Conservation (phyloP, 257 asterid species). For the Jaltomata sinuosa region DNA sequence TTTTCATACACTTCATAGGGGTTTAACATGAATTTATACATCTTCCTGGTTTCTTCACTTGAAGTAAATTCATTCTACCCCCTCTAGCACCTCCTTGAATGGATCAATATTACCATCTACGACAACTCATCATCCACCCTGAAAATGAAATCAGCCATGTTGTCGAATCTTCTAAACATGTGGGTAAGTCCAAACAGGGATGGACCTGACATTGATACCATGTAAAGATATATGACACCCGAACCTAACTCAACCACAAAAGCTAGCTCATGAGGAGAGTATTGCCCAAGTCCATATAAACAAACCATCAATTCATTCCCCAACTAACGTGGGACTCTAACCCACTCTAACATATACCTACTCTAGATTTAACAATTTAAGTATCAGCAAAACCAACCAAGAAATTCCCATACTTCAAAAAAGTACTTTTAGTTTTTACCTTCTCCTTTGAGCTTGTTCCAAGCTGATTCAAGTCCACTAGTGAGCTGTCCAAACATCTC, state of each 20-base stretch:
- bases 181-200: background rate
- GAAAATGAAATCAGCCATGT: background rate
- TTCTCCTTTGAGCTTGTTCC: conserved; percentile 98
- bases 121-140: background rate
- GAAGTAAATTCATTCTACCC: background rate
- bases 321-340: background rate
- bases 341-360: background rate
- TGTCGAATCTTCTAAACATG: background rate
- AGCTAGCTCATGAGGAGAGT: background rate
- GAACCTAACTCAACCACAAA: background rate
- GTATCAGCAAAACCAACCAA: background rate
- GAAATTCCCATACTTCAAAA: background rate
- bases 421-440: conserved; percentile 22
- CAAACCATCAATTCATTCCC: background rate
- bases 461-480: conserved; percentile 81
- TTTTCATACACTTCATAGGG: background rate
- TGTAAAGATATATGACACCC: background rate
- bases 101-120: background rate
- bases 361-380: background rate
- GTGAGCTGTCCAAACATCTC: conserved; percentile 98
- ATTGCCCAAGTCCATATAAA: background rate
- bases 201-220: background rate
- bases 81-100: background rate
- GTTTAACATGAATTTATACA: background rate
- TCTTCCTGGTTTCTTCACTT: background rate